These are phyloP conservation scores for Tanacetum coccineum DNA, from an alignment of 129 eudicot genomes.

Conservation along the genomic window DNA sequence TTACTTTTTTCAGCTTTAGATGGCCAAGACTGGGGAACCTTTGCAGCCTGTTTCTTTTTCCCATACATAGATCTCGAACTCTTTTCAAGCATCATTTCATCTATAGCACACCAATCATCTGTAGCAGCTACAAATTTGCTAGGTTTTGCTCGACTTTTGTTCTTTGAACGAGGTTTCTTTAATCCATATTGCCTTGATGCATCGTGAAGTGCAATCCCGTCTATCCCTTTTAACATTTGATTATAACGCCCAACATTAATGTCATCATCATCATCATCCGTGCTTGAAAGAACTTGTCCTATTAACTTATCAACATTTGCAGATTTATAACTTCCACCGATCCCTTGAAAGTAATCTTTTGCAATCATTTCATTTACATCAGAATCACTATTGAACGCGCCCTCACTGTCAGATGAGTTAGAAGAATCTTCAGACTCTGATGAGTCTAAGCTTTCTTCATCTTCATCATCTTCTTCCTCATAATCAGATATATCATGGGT, in stretches of 20 bases:
- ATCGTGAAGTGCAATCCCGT: conserved; percentile 83
- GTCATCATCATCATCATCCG: conserved; percentile 40
- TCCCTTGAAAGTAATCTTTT: conserved; percentile 84
- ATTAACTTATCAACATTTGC: conserved; percentile 59
- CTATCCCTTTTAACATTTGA: conserved; percentile 51
- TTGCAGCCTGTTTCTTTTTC: conserved; percentile 60
- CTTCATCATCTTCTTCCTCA: conserved; percentile 42
- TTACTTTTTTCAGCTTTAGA: conserved; percentile 62
- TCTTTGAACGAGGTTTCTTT: conserved; percentile 45
- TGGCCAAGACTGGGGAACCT: conserved; percentile 79
- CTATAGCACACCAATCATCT: conserved; percentile 43
- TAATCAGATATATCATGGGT: conserved; percentile 68
- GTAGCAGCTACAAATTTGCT: conserved; percentile 24
- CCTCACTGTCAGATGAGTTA: conserved; percentile 65
- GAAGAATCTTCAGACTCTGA: conserved; percentile 53
- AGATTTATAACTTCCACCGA: conserved; percentile 57
- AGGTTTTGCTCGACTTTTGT: conserved; percentile 35
- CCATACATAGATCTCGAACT: conserved; percentile 66
- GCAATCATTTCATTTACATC: conserved; percentile 81
- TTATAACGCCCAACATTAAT: conserved; percentile 34
- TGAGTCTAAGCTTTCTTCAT: conserved; percentile 48
- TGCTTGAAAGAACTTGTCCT: conserved; percentile 39
- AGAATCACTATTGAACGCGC: conserved; percentile 54
- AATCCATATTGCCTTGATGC: conserved; percentile 83
- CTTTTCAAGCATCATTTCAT: conserved; percentile 64